Evolutionary conservation across 1,284 basidiomycete species (phyloP), one percentile per base, ranked within the genome.

Genomic region (Agroathelia rolfsii): DNA sequence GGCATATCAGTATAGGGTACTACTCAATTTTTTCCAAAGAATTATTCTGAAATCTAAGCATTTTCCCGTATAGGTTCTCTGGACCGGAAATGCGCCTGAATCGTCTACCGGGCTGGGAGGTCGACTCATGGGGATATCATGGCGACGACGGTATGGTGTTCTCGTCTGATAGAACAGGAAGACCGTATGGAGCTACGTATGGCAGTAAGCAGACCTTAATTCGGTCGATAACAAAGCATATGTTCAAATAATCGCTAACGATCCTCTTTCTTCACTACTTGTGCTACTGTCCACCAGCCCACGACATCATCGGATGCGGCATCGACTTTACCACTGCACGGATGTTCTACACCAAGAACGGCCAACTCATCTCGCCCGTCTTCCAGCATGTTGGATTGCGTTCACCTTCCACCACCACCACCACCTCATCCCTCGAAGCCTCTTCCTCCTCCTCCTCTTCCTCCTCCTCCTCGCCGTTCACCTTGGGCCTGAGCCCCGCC

Each of bases 331-430:
- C 75, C 14, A 74, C 69, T 9, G 66, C 79, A 36, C 67, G 68
- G 37, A 79, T 77, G 0, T 95, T 96, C 58, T 94, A 82, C 52
- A 95, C 92, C 14, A 90, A 84, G 60, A 94, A 94, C 43, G 87
- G 87, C 10, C 56, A 19, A 25, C 24, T 24, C 22, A 4, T 38
- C 83, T 85, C 76, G 17, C 58, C 67, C 39, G 75, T 76, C 3
- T 89, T 88, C 49, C 71, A 77, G 20, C 72, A 76, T 39, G 66
- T 89, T 21, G 78, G 78, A n/a, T n/a, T n/a, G n/a, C n/a, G n/a
- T n/a, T n/a, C n/a, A n/a, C n/a, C n/a, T n/a, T n/a, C n/a, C n/a
- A n/a, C n/a, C n/a, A n/a, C n/a, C n/a, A n/a, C n/a, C n/a, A n/a
- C n/a, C n/a, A n/a, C n/a, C n/a, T n/a, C n/a, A n/a, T n/a, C n/a